A percentile compares a stretch with the other conserved stretches of the same genome.
phyloP scores from a whole-genome alignment of 495 filamentous ascomycete genomes.

The Aspergillus panamensis region DNA sequence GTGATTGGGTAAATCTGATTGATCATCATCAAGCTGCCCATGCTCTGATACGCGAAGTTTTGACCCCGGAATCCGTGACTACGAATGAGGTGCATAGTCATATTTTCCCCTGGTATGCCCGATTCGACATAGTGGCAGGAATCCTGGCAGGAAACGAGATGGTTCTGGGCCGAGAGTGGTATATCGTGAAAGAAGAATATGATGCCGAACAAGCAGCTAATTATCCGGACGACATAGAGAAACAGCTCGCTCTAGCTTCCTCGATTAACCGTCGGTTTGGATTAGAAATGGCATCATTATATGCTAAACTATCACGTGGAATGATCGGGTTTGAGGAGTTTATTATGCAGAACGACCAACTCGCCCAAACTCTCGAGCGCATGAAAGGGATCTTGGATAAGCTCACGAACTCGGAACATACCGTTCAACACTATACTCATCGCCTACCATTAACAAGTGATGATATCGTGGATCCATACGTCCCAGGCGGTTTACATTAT shows the following conservation, averaged over 20 bases:
- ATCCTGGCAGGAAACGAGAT: slow-evolving; percentile 77
- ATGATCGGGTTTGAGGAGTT: slow-evolving; percentile 67
- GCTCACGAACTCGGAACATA: slow-evolving; percentile 54
- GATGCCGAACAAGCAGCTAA: slow-evolving; percentile 55
- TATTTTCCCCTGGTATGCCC: slow-evolving; percentile 81
- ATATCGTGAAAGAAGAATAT: slow-evolving; percentile 58
- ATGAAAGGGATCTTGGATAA: slow-evolving; percentile 58
- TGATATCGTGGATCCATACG: slow-evolving; percentile 70
- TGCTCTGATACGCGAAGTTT: slow-evolving; percentile 71
- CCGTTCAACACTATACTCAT: slow-evolving; percentile 57
- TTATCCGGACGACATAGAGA: slow-evolving; percentile 59
- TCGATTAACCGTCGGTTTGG: slow-evolving; percentile 70
- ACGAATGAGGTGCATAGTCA: slow-evolving; percentile 63
- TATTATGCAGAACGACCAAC: slow-evolving; percentile 52
- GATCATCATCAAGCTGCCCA: slow-evolving; percentile 90
- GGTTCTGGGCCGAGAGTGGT: slow-evolving; percentile 77
- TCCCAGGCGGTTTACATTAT: slow-evolving; percentile 60
- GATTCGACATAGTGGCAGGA: slow-evolving; percentile 81
- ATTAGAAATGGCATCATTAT: slow-evolving; percentile 75
- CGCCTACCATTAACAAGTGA: slow-evolving; percentile 49
- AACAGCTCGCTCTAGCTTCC: slow-evolving; percentile 62
- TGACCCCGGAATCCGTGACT: slow-evolving; percentile 73
- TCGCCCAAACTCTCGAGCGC: slow-evolving; percentile 51
- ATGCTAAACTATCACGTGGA: slow-evolving; percentile 60
- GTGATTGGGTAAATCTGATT: slow-evolving; percentile 89